Conservation (phyloP, 805 yeast genomes). For the Komagataella populi region DNA sequence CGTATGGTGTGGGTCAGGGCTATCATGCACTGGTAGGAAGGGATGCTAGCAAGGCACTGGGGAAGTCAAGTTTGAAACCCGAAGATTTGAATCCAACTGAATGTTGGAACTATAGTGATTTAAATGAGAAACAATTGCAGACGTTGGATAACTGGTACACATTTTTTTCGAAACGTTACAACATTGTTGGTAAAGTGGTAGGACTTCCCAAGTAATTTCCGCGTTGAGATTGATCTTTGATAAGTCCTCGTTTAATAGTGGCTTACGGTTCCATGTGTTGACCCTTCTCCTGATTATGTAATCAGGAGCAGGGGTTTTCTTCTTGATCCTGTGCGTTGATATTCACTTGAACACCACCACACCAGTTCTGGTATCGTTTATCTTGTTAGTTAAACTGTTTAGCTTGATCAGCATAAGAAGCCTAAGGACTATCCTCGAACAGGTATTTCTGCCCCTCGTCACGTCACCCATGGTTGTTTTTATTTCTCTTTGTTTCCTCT, state of each 20-base stretch:
- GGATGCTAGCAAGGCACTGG: slow-evolving; percentile 70
- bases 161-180: slow-evolving; percentile 41
- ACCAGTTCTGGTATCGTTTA: too few relatives aligned
- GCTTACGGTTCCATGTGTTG: too few relatives aligned
- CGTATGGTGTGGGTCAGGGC: slow-evolving; percentile 67
- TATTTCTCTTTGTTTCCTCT: too few relatives aligned
- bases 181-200: slow-evolving; percentile 25
- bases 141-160: slow-evolving; percentile 66
- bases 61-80: slow-evolving; percentile 45
- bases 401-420: not conserved
- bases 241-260: too few relatives aligned
- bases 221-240: not conserved
- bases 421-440: not conserved
- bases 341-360: too few relatives aligned
- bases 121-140: slow-evolving; percentile 44
- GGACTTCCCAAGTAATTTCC: not conserved
- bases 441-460: not conserved
- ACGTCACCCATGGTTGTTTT: not conserved
- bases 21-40: slow-evolving; percentile 64
- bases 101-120: slow-evolving; percentile 35
- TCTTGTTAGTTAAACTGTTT: too few relatives aligned
- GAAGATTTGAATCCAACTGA: slow-evolving; percentile 29
- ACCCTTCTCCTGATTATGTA: too few relatives aligned
- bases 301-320: too few relatives aligned
- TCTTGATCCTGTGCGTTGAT: too few relatives aligned